Base-by-base conservation (phyloP, 352 stramenopile species). In the Phytophthora vignae region DNA sequence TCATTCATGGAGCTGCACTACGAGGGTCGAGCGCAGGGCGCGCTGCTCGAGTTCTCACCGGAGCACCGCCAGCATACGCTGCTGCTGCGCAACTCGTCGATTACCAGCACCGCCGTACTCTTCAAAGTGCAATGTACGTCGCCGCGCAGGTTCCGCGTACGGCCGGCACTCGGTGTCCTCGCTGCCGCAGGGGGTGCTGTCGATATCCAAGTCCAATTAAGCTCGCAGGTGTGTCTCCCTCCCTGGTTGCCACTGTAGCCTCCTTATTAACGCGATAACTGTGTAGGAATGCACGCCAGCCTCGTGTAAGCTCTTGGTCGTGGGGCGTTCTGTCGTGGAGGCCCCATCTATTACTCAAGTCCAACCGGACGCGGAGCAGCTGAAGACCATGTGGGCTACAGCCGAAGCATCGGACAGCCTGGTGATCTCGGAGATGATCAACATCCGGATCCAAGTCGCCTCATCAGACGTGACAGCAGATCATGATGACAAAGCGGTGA, bases 91-190 rank as follows among this genome's bases (percentile, higher is more conserved):
- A 67, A 71, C 44, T 8, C 17, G 27, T 60, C 60, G 14, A 27
- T 55, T 50, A 27, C 21, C 38, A 62, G 22, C 15, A 29, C n/a
- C 9, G 7, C 44, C 15, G 64, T 66, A 22, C 60, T 87, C 15
- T 82, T 85, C 65, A 87, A 87, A 66, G 70, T 89, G 27, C 82
- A 85, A 48, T 74, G 74, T 67, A 85, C 79, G 21, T 71, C 65
- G 5, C 74, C 77, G 46, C 71, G 60, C 17, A 76, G 71, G 27
- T 76, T 88, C 12, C 77, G 81, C 21, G 78, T 87, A 49, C 76
- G 72, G 12, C 79, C 77, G 1, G 57, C 71, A 22, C 22, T 85
- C 0, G 74, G 69, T 0, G 2, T 69, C 21, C 68, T 71, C 14
- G 11, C 77, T 5, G 6, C 38, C 12, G 33, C 71, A 22, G 44